Evolutionary conservation across 768 basidiomycete species (phyloP), one percentile per base, ranked within the genome.

Genomic region (Boletus reticulatus): DNA sequence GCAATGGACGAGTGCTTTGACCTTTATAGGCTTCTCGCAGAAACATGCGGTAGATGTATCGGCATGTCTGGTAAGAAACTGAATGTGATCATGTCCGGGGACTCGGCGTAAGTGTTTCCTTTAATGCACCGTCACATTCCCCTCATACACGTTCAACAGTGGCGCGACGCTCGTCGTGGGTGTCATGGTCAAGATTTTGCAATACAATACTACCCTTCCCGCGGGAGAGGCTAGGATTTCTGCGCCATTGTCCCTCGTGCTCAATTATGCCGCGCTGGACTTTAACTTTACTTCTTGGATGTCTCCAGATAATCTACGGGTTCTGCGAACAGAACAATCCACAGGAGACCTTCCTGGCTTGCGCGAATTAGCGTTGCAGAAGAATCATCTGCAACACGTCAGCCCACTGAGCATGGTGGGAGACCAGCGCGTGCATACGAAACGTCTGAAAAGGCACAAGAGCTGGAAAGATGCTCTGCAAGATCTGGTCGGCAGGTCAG

Each of bases 281-380:
- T 98, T 99, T 76, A 98, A 98, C 70, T 98, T 96, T 66, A 94
- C 93, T 0, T 96, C 94, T 20, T 98, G 96, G 96, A 94, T 94
- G 92, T 82, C 89, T 0, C 84, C 85, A 10, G 81, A 81, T 19
- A 85, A 98, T 69, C 78, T 98, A 53, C 85, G 84, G 6, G 88
- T 96, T 29, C 77, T 98, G 14, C 83, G 89, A 50, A 83, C 88
- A 4, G 95, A 98, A 69, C 91, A 93, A 66, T 94, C 93, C 1
- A 86, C 89, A 14, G 84, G 88, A 0, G 83, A 91, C 69, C 76
- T 98, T 14, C 82, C 88, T 27, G 87, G 87, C 1, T 73, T 95
- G 57, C 79, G 76, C 43, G 86, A 84, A 56, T 65, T 88, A 38
- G 87, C 83, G 10, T 81, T 84, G 58, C 89, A 89, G 67, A 98